A percentile compares a stretch with the other conserved stretches of the same genome.
These are phyloP conservation scores for Perilla frutescens DNA, from an alignment of 257 asterid genomes.

Conservation along the genomic window DNA sequence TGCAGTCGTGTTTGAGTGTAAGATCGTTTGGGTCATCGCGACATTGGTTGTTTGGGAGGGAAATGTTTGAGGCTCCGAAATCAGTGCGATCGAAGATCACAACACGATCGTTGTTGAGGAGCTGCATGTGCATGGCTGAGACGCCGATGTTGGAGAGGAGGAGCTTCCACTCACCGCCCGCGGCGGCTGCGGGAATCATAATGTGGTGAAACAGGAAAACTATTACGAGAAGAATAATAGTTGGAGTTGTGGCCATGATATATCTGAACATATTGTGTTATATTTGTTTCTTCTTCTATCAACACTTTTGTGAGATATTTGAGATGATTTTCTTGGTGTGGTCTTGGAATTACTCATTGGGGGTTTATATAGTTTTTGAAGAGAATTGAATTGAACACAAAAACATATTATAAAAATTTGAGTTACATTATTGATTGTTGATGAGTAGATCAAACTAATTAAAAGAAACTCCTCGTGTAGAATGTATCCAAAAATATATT, in stretches of 20 bases:
- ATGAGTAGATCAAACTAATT: no score
- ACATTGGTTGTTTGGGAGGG: constrained; percentile 51
- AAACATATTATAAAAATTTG: no score
- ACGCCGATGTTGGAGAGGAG: constrained; percentile 54
- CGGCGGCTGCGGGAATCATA: not conserved
- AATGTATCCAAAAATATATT: no score
- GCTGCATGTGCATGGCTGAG: constrained; percentile 78
- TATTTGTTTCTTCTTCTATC: no score
- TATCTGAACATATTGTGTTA: no score
- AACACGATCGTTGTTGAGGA: constrained; percentile 61
- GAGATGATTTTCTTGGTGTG: no score
- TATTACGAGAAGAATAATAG: not conserved
- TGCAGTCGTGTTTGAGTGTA: constrained; percentile 40
- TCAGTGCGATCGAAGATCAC: constrained; percentile 67
- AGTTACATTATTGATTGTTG: no score
- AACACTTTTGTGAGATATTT: no score
- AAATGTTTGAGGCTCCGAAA: constrained; percentile 60
- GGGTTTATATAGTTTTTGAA: no score
- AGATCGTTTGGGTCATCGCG: constrained; percentile 38
- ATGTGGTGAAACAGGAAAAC: not conserved
- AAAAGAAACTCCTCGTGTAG: no score
- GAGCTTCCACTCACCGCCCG: constrained; percentile 50
- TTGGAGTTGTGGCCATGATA: not conserved
- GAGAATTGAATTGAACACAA: no score
- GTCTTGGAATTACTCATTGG: no score